Evolutionary conservation across 2,329 filamentous ascomycete species (phyloP), one percentile per base, ranked within the genome.

Genomic region (Alternaria sp.): DNA sequence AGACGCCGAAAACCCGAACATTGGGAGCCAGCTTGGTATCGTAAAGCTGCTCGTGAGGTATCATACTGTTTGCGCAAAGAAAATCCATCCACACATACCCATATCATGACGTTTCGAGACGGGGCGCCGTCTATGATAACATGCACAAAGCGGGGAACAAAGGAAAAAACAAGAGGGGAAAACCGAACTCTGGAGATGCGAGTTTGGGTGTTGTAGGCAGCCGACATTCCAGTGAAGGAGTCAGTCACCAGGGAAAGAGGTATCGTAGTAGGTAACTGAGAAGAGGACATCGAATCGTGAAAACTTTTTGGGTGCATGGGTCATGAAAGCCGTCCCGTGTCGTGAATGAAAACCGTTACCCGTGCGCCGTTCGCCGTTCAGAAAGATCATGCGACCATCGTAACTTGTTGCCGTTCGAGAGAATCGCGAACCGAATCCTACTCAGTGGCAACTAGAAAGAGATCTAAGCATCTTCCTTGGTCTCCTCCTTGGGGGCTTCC

Each of bases 401-500:
- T 66, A 62, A 67, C 60, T 65, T 63, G 70, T 65, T 69, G 67
- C 70, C 70, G 59, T 68, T 70, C 62, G 68, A 72, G 61, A 67
- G 65, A 68, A 65, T 70, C 69, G 70, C 64, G 65, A 59, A 70
- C 66, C 67, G 72, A 75, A 67, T 67, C 69, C 72, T 75, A 74
- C 70, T 74, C 70, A 64, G 70, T 63, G 66, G 69, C 67, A 69
- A 69, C 72, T 72, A 65, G 59, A 67, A 67, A 63, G 60, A 73
- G 76, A 72, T 65, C 73, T 79, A 81, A 75, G 79, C 79, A 61
- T 85, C 83, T 75, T 85, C 81, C 78, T 85, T 85, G 61, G 77
- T 62, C 59, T 81, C 74, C 64, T 85, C 84, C 63, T 80, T 79
- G 63, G 75, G 65, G 54, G 70, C 73, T 45, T 79, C 77, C 62